These are phyloP conservation scores for Hortiboletus campestris DNA, from an alignment of 768 basidiomycete genomes.

Conservation along the genomic window DNA sequence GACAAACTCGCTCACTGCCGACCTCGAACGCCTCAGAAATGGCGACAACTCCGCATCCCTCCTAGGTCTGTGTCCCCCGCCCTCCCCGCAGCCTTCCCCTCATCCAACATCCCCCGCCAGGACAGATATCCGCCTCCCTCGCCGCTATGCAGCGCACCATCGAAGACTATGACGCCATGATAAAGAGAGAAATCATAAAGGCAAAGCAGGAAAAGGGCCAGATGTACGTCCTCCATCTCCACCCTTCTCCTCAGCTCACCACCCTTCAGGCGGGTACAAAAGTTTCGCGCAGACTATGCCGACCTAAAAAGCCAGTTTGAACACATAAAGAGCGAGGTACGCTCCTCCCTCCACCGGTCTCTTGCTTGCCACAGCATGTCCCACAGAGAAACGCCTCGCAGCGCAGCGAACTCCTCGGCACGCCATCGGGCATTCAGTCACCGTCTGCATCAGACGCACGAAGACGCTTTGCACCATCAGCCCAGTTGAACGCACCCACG, in stretches of 20 bases:
- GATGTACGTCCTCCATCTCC: constrained; percentile 53
- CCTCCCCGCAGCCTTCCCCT: background rate
- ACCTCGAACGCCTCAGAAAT: constrained; percentile 77
- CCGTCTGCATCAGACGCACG: constrained; percentile 49
- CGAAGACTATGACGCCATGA: constrained; percentile 97
- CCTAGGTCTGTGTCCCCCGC: constrained; percentile 57
- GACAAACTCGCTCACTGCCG: constrained; percentile 82
- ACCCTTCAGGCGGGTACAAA: constrained; percentile 76
- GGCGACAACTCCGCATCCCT: constrained; percentile 81
- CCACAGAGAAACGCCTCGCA: constrained; percentile 56
- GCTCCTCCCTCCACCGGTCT: background rate
- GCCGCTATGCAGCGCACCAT: constrained; percentile 91
- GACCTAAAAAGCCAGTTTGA: constrained; percentile 87
- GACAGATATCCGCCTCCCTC: constrained; percentile 98
- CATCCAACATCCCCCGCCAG: constrained; percentile 44
- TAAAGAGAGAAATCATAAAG: constrained; percentile 92
- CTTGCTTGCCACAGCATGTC: background rate
- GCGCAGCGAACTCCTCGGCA: constrained; percentile 63
- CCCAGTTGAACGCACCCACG: constrained; percentile 36
- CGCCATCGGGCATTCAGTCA: constrained; percentile 38
- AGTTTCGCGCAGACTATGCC: constrained; percentile 83
- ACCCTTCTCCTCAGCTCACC: constrained; percentile 1
- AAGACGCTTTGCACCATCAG: constrained; percentile 51
- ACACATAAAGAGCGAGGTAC: constrained; percentile 57
- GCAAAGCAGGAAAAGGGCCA: constrained; percentile 96